phyloP scores from a whole-genome alignment of 2,329 filamentous ascomycete species.

The Talaromyces islandicus region DNA sequence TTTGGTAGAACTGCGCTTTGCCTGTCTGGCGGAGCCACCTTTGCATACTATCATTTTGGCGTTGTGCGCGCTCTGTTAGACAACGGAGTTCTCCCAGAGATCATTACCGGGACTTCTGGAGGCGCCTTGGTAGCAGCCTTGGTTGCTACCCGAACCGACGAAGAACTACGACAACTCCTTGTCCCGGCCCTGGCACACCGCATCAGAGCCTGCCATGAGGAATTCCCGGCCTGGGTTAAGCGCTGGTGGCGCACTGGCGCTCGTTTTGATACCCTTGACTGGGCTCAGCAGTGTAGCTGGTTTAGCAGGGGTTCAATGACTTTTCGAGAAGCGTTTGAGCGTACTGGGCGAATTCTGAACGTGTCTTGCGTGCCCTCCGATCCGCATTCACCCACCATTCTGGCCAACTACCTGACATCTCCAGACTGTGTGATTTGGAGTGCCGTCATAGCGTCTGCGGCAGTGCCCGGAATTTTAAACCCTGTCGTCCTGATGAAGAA shows the following conservation, averaged over 20 bases:
- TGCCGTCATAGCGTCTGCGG: constrained; percentile 87
- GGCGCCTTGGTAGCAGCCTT: constrained; percentile 85
- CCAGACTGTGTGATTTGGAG: constrained; percentile 99
- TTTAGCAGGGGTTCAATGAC: constrained; percentile 88
- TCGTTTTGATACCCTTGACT: constrained; percentile 87
- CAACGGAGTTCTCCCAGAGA: constrained; percentile 76
- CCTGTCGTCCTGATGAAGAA: constrained; percentile 92
- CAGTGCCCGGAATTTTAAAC: constrained; percentile 92
- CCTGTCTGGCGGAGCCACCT: constrained; percentile 85
- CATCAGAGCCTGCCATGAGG: constrained; percentile 80
- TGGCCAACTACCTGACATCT: constrained; percentile 91
- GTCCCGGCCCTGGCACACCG: constrained; percentile 79
- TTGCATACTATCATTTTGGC: constrained; percentile 95
- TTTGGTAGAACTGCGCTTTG: constrained; percentile 90
- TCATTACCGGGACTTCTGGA: constrained; percentile 94
- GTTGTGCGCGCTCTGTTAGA: constrained; percentile 86
- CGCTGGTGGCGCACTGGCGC: constrained; percentile 92
- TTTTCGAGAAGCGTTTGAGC: constrained; percentile 88
- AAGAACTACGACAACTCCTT: constrained; percentile 78
- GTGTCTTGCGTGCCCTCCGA: constrained; percentile 94
- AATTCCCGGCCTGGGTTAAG: constrained; percentile 66
- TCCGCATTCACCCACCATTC: constrained; percentile 83
- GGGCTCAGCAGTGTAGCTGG: constrained; percentile 81
- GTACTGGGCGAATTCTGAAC: constrained; percentile 90
- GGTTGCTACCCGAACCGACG: constrained; percentile 82